Percentiles rank a stretch among this genome's conserved stretches.
phyloP scores from a whole-genome alignment of 192 early-diverging fungal genomes.

The Umbelopsis sp. region DNA sequence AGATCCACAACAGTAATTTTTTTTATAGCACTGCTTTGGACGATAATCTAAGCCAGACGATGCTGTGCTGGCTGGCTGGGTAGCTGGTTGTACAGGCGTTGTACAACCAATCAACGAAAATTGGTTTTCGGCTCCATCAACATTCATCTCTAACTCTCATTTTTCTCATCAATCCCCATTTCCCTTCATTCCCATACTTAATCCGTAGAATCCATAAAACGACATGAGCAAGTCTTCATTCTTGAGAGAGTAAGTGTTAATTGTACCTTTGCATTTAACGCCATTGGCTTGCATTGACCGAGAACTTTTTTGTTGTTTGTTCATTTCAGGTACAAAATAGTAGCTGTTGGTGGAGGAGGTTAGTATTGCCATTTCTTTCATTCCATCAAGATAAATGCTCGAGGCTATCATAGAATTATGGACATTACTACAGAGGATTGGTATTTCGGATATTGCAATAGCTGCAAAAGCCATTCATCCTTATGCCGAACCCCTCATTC shows the following conservation, averaged over 20 bases:
- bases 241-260: slow-evolving; percentile 18
- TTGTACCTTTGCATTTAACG: no score
- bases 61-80: neutral
- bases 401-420: no score
- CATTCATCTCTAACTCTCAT: slow-evolving; percentile 3
- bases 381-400: no score
- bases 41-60: no score
- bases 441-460: neutral
- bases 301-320: slow-evolving; percentile 8
- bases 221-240: slow-evolving; percentile 20
- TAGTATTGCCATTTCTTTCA: slow-evolving; percentile 17
- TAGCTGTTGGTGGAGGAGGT: slow-evolving; percentile 79
- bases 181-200: neutral
- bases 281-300: no score
- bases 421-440: no score
- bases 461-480: neutral
- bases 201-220: neutral
- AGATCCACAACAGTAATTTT: no score
- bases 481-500: neutral
- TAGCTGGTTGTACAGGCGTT: neutral
- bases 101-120: slow-evolving; percentile 3
- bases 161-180: neutral
- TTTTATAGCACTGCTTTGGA: no score
- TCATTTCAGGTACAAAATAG: slow-evolving; percentile 68
- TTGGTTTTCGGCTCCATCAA: neutral